Evolutionary conservation across 345 rosid species (phyloP).

Genomic region (Anacardium occidentale): DNA sequence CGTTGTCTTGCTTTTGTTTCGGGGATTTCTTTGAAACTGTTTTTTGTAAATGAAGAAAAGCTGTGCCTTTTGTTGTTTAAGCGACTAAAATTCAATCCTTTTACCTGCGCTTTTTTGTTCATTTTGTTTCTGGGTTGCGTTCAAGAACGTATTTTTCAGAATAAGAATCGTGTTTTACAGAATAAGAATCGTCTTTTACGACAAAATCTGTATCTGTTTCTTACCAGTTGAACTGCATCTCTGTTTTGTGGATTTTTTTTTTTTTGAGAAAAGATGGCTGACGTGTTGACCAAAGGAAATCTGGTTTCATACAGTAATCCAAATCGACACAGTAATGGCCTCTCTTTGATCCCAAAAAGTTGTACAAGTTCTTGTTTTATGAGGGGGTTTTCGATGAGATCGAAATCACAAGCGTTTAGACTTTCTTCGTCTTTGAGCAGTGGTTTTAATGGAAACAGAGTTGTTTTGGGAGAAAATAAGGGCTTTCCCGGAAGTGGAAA

Average conservation of each 20-base stretch:
- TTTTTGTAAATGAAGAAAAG: not conserved
- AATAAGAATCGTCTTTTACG: not conserved
- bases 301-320: constrained; percentile 32
- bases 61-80: not conserved
- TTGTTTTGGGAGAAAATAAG: constrained; percentile 33
- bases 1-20: not conserved
- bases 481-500: constrained; percentile 25
- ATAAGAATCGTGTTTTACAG: not conserved
- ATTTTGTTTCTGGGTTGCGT: too few relatives aligned
- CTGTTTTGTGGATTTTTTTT: not conserved
- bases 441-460: constrained; percentile 49
- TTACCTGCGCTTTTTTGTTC: too few relatives aligned
- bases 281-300: constrained; percentile 46
- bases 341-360: constrained; percentile 29
- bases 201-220: not conserved
- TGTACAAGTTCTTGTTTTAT: constrained; percentile 23
- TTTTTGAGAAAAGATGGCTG: constrained; percentile 42
- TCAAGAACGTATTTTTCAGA: too few relatives aligned
- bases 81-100: not conserved
- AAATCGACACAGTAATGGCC: constrained; percentile 23
- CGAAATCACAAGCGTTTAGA: constrained; percentile 36
- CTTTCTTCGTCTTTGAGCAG: constrained; percentile 1
- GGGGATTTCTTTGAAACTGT: not conserved
- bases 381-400: constrained; percentile 36
- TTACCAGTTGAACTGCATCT: not conserved